Evolutionary conservation across 116 monocot species (phyloP).

Genomic region (Iris pallida): DNA sequence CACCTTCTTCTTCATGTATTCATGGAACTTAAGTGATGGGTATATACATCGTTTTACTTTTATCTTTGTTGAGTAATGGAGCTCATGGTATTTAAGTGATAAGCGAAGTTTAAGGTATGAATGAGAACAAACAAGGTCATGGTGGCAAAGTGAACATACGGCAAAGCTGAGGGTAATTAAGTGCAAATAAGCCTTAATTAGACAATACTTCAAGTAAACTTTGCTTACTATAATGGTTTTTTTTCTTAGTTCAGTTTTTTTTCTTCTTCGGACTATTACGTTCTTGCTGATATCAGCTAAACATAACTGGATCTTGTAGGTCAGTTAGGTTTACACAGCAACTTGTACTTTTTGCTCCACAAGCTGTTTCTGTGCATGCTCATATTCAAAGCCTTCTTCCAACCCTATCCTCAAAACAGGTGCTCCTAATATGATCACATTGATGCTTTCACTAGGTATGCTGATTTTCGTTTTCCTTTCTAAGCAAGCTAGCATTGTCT

Average conservation of each 20-base stretch:
- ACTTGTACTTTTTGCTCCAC: slow-evolving; percentile 97
- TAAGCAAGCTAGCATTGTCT: slow-evolving; percentile 12
- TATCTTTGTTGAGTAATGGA: not conserved
- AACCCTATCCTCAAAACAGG: slow-evolving; percentile 90
- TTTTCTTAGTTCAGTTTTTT: no score
- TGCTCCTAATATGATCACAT: slow-evolving; percentile 9
- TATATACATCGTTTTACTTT: not conserved
- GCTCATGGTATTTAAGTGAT: no score
- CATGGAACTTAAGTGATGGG: no score
- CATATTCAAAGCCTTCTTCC: slow-evolving; percentile 89
- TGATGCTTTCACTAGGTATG: slow-evolving; percentile 1
- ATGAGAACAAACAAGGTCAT: no score
- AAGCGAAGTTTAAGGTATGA: not conserved
- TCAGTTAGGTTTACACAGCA: slow-evolving; percentile 96
- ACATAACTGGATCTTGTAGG: slow-evolving; percentile 33
- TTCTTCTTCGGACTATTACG: no score
- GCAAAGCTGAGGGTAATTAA: no score
- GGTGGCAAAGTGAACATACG: no score
- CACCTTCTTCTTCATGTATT: no score
- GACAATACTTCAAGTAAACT: no score
- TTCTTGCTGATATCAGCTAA: no score
- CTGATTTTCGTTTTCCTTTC: not conserved
- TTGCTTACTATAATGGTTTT: no score
- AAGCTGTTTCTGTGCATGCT: slow-evolving; percentile 89
- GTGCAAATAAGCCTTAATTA: no score